phyloP scores from a whole-genome alignment of 805 yeast genomes.

The Hanseniaspora vineae region DNA sequence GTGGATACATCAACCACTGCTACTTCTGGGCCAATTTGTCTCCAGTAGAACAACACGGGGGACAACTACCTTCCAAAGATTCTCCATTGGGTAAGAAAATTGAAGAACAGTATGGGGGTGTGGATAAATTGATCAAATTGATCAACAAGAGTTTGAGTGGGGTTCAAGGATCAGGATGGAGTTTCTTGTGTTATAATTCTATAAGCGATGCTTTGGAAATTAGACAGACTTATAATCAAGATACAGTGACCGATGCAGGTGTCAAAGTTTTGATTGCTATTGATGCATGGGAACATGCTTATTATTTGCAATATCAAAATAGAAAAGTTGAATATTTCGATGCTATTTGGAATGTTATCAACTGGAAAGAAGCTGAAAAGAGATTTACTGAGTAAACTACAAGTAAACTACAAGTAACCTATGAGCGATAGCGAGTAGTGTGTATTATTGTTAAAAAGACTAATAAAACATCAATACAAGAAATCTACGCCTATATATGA shows the following conservation, averaged over 20 bases:
- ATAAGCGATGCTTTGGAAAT: slow-evolving; percentile 65
- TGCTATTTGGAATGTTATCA: slow-evolving; percentile 88
- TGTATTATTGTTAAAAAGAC: no score
- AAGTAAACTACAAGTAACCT: no score
- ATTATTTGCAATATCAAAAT: slow-evolving; percentile 86
- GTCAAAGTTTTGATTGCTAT: slow-evolving; percentile 72
- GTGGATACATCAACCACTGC: slow-evolving; percentile 79
- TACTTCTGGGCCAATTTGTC: slow-evolving; percentile 83
- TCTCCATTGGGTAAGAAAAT: slow-evolving; percentile 50
- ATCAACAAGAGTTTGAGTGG: slow-evolving; percentile 71
- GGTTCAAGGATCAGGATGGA: slow-evolving; percentile 94
- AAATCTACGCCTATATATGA: no score
- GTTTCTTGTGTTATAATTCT: slow-evolving; percentile 73
- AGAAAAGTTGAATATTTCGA: slow-evolving; percentile 85
- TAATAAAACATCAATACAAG: no score
- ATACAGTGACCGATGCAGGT: slow-evolving; percentile 54
- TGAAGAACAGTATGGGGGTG: slow-evolving; percentile 50
- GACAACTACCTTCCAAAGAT: slow-evolving; percentile 34
- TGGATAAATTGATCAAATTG: slow-evolving; percentile 50
- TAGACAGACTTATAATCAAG: slow-evolving; percentile 76
- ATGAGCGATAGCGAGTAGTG: no score
- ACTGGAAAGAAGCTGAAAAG: slow-evolving; percentile 83
- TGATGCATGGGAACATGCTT: slow-evolving; percentile 96
- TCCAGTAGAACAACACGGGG: slow-evolving; percentile 67
- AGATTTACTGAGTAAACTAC: slow-evolving; percentile 33